Conservation (phyloP, 1,139 yeast genomes). For the Hemisphaericaspora xylanilytica region DNA sequence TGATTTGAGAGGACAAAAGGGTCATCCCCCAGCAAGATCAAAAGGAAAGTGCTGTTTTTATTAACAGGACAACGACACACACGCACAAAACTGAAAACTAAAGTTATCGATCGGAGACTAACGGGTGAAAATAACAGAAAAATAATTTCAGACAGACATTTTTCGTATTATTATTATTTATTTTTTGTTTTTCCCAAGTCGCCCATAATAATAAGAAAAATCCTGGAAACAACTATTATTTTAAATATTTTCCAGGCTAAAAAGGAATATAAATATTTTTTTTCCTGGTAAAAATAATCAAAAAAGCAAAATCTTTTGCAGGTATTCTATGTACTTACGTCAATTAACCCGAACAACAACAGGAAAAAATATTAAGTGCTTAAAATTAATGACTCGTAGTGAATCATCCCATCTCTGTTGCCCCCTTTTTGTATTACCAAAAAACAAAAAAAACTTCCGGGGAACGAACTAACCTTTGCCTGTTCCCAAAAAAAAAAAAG, state of each 20-base stretch:
- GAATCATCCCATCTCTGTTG: background rate
- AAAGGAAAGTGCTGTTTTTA: background rate
- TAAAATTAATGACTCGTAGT: background rate
- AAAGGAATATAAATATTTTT: too few relatives aligned
- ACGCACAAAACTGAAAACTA: background rate
- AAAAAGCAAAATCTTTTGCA: too few relatives aligned
- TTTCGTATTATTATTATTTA: background rate
- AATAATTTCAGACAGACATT: constrained; percentile 3
- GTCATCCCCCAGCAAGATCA: background rate
- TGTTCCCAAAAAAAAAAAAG: too few relatives aligned
- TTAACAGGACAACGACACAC: background rate
- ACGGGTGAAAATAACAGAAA: constrained; percentile 1
- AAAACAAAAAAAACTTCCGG: too few relatives aligned
- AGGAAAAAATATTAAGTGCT: background rate
- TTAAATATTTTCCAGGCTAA: background rate
- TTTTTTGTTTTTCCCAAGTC: background rate
- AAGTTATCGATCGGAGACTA: background rate
- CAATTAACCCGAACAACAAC: too few relatives aligned
- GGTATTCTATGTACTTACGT: background rate
- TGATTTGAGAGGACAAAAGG: too few relatives aligned
- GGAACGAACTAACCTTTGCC: too few relatives aligned
- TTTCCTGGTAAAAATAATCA: background rate
- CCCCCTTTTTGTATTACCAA: too few relatives aligned
- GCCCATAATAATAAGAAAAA: too few relatives aligned
- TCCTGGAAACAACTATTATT: background rate